Evolutionary conservation across 805 yeast genomes (phyloP).

Genomic region (Wickerhamomyces rabaulensis): DNA sequence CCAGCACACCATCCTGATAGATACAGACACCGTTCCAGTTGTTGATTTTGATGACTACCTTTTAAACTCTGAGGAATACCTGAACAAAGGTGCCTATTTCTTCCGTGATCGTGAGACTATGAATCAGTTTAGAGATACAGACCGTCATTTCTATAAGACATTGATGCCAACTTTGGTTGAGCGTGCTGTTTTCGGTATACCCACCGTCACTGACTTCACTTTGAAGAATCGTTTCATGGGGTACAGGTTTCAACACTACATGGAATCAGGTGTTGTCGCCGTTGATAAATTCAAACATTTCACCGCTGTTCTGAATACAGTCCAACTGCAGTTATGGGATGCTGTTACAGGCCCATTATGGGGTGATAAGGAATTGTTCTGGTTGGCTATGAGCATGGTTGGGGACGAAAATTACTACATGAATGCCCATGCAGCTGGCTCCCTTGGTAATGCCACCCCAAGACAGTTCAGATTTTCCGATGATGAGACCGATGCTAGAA

Average conservation of each 20-base stretch:
- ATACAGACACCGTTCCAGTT: conserved; percentile 45
- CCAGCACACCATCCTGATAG: conserved; percentile 42
- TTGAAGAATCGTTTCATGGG: conserved; percentile 34
- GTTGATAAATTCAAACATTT: conserved; percentile 46
- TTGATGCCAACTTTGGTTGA: conserved; percentile 39
- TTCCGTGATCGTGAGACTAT: conserved; percentile 41
- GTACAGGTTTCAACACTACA: conserved; percentile 32
- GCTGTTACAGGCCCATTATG: too few relatives aligned
- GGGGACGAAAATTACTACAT: too few relatives aligned
- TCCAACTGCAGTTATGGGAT: conserved; percentile 34
- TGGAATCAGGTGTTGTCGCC: conserved; percentile 42
- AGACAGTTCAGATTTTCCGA: conserved; percentile 8
- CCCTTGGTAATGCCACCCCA: conserved; percentile 42
- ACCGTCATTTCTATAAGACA: conserved; percentile 35
- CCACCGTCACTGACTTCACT: conserved; percentile 31
- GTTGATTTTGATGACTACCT: conserved; percentile 32
- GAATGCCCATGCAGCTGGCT: too few relatives aligned
- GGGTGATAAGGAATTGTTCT: too few relatives aligned
- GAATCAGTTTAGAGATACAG: conserved; percentile 20
- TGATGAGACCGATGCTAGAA: conserved; percentile 13
- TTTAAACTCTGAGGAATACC: conserved; percentile 28
- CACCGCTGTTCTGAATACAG: conserved; percentile 39
- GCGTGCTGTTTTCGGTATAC: conserved; percentile 29
- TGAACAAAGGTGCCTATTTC: conserved; percentile 32
- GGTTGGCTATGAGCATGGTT: too few relatives aligned